Evolutionary conservation across 2,329 filamentous ascomycete genomes (phyloP), one percentile per base, ranked within the genome.

Genomic region (Teratosphaeria viscida): DNA sequence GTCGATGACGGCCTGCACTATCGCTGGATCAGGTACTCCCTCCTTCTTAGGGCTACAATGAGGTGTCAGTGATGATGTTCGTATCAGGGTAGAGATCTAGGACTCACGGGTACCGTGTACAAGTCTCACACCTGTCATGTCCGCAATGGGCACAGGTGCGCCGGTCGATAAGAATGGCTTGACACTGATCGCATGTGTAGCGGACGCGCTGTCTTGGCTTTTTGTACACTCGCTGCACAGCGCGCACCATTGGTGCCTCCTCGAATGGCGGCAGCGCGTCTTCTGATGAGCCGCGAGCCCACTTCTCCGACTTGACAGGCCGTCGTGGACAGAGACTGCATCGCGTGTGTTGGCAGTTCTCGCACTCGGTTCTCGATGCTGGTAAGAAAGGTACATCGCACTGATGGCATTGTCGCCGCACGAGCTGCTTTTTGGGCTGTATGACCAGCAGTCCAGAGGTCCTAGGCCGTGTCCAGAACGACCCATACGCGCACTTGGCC

Each of bases 321-420:
- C 90, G 85, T 66, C 90, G 81, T 32, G 89, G 89, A 72, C 90
- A 95, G 70, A 87, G 87, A 47, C 85, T 89, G 77, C 90, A 95
- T 58, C 89, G 85, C 57, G 80, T 72, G 72, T 95, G 91, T 32
- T 79, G 76, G 73, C 91, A 95, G 47, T 78, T 79, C 7, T 78
- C 73, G 71, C 91, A 95, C 27, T 63, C 56, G 8, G 55, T 59
- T 26, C 54, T 37, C 14, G 32, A 26, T 47, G 27, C 55, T 29
- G 39, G 34, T 32, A 43, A 8, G 54, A 60, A 63, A 2, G 58
- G 55, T 12, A 60, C 58, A 14, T 59, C 71, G 72, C 91, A 95
- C 67, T 83, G 79, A 73, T 95, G 90, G 72, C 91, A 95, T 81
- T 54, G 94, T 81, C 32, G 89, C 82, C 75, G 94, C 88, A 62